Conservation (phyloP, 2,329 filamentous ascomycete species). For the Pseudocercospora fuligena region DNA sequence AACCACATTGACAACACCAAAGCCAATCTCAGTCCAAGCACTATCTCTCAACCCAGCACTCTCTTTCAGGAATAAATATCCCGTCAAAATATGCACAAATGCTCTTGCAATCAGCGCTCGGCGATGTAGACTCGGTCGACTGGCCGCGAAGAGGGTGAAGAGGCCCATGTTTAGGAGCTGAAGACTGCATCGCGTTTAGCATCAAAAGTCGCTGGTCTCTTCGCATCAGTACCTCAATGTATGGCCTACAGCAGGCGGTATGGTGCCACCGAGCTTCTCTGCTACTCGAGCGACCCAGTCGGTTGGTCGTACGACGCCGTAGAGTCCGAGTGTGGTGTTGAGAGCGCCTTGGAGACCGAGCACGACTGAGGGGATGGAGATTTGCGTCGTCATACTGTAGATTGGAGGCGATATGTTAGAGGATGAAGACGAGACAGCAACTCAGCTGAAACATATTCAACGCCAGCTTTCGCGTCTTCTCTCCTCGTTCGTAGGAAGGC, state of each 20-base stretch:
- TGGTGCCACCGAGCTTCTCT: neutral
- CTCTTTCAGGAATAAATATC: too few relatives aligned
- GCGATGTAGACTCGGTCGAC: neutral
- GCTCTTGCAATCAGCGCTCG: neutral
- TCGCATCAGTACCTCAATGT: neutral
- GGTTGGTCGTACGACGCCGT: neutral
- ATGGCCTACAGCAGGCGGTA: neutral
- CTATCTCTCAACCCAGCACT: too few relatives aligned
- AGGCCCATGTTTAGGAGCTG: neutral
- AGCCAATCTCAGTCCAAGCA: too few relatives aligned
- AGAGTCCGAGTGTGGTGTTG: neutral
- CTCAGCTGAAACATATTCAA: too few relatives aligned
- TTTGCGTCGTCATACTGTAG: neutral
- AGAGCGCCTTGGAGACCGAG: neutral
- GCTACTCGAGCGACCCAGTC: neutral
- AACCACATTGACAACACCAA: too few relatives aligned
- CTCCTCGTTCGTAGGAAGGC: too few relatives aligned
- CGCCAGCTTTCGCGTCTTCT: neutral
- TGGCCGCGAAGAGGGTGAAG: neutral
- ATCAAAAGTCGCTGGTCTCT: too few relatives aligned
- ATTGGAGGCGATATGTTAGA: too few relatives aligned
- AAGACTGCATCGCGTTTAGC: neutral
- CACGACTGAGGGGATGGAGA: neutral
- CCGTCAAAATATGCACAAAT: too few relatives aligned
- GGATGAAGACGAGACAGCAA: too few relatives aligned